Conservation (phyloP, 2,329 filamentous ascomycete genomes). For the Thelonectria rubi region DNA sequence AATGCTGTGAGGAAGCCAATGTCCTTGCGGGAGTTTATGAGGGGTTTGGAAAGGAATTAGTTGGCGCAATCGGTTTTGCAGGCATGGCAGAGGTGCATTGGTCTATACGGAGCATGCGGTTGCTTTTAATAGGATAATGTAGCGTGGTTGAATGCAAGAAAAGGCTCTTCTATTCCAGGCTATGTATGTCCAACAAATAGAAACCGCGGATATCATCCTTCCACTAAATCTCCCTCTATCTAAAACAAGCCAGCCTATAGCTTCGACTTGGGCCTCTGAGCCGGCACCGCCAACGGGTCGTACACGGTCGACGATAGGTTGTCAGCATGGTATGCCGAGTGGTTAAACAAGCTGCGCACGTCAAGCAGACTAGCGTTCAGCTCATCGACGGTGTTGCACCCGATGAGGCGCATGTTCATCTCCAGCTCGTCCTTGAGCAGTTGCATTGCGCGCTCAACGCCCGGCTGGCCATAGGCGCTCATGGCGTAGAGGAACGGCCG, state of each 20-base stretch:
- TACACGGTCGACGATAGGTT: slow-evolving; percentile 60
- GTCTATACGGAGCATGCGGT: neutral
- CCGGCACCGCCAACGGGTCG: slow-evolving; percentile 61
- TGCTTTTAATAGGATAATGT: neutral
- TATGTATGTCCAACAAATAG: slow-evolving; percentile 12
- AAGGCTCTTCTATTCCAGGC: slow-evolving; percentile 30
- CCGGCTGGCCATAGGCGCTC: slow-evolving; percentile 86
- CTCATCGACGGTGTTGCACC: slow-evolving; percentile 77
- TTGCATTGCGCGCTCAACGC: slow-evolving; percentile 92
- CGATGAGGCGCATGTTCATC: slow-evolving; percentile 98
- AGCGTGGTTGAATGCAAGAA: neutral
- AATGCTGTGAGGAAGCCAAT: slow-evolving; percentile 93
- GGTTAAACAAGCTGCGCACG: slow-evolving; percentile 70
- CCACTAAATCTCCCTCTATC: neutral
- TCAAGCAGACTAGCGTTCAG: slow-evolving; percentile 85
- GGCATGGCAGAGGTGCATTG: slow-evolving; percentile 2
- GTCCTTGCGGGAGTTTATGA: slow-evolving; percentile 80
- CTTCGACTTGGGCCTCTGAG: slow-evolving; percentile 63
- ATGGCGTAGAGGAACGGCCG: slow-evolving; percentile 96
- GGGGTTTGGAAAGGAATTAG: slow-evolving; percentile 61
- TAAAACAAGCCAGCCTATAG: slow-evolving; percentile 47
- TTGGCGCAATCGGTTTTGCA: neutral
- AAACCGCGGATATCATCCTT: neutral
- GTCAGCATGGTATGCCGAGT: slow-evolving; percentile 61
- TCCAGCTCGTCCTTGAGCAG: slow-evolving; percentile 95